phyloP scores from a whole-genome alignment of 139 green algal species.

The Chlamydomonas sp. region DNA sequence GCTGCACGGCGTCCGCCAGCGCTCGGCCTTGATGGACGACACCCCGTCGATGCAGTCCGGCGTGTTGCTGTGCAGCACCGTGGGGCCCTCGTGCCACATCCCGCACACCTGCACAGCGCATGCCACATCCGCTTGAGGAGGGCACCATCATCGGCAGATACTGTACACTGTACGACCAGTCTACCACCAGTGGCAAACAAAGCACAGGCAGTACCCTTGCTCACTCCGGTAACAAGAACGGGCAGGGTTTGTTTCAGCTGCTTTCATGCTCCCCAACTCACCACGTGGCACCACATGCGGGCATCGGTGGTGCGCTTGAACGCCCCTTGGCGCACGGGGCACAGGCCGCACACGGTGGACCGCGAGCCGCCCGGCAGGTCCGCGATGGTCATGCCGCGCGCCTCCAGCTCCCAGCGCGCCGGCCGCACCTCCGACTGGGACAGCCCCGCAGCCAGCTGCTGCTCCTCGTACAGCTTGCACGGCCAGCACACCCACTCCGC shows the following conservation, averaged over 20 bases:
- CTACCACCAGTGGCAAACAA: background rate
- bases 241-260: too few species aligned
- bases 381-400: slow-evolving; percentile 25
- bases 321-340: slow-evolving; percentile 84
- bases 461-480: slow-evolving; percentile 80
- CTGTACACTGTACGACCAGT: background rate
- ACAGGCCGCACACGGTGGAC: slow-evolving; percentile 75
- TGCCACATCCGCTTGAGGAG: background rate
- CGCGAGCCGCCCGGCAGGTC: slow-evolving; percentile 72
- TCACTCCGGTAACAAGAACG: too few species aligned
- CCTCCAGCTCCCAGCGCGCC: slow-evolving; percentile 67
- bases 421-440: slow-evolving; percentile 73
- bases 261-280: slow-evolving; percentile 18
- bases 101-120: slow-evolving; percentile 63
- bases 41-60: slow-evolving; percentile 55
- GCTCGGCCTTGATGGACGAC: slow-evolving; percentile 49
- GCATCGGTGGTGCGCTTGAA: slow-evolving; percentile 76
- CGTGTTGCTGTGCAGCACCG: slow-evolving; percentile 34
- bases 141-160: background rate
- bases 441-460: slow-evolving; percentile 53
- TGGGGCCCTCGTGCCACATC: slow-evolving; percentile 68
- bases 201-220: too few species aligned
- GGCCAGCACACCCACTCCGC: slow-evolving; percentile 93
- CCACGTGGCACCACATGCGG: slow-evolving; percentile 78
- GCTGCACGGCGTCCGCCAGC: slow-evolving; percentile 43